phyloP scores from a whole-genome alignment of 352 stramenopile species.

The Globisporangium ultimum region DNA sequence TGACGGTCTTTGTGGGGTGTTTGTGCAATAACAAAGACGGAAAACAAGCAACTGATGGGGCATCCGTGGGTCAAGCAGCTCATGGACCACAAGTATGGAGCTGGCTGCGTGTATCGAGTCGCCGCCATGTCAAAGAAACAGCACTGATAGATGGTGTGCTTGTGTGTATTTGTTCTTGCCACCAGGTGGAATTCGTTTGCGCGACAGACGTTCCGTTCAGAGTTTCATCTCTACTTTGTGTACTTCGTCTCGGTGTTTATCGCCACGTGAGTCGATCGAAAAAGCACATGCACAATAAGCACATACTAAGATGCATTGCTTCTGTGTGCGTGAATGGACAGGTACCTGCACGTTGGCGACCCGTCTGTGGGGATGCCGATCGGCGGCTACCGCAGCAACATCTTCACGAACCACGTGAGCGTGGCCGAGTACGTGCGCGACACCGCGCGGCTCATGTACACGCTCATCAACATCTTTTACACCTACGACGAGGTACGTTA shows the following conservation, averaged over 20 bases:
- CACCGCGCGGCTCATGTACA: constrained; percentile 47
- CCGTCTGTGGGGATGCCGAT: constrained; percentile 66
- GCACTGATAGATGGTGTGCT: too few species aligned
- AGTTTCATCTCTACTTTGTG: constrained; percentile 77
- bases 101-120: background rate
- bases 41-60: constrained; percentile 74
- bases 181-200: constrained; percentile 76
- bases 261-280: constrained; percentile 41
- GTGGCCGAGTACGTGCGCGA: constrained; percentile 62
- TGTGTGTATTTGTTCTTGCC: background rate
- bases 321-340: constrained; percentile 11
- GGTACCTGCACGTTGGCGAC: constrained; percentile 73
- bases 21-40: constrained; percentile 34
- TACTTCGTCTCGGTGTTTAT: constrained; percentile 76
- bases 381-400: constrained; percentile 60
- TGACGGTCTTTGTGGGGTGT: background rate
- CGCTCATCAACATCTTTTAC: constrained; percentile 65
- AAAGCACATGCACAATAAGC: too few species aligned
- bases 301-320: background rate
- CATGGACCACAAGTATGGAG: constrained; percentile 72
- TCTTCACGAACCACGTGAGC: constrained; percentile 36
- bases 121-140: too few species aligned
- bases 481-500: constrained; percentile 55
- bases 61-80: constrained; percentile 76
- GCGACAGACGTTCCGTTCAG: constrained; percentile 54